These are phyloP conservation scores for Acidiella bohemica DNA, from an alignment of 495 filamentous ascomycete genomes.

Conservation along the genomic window DNA sequence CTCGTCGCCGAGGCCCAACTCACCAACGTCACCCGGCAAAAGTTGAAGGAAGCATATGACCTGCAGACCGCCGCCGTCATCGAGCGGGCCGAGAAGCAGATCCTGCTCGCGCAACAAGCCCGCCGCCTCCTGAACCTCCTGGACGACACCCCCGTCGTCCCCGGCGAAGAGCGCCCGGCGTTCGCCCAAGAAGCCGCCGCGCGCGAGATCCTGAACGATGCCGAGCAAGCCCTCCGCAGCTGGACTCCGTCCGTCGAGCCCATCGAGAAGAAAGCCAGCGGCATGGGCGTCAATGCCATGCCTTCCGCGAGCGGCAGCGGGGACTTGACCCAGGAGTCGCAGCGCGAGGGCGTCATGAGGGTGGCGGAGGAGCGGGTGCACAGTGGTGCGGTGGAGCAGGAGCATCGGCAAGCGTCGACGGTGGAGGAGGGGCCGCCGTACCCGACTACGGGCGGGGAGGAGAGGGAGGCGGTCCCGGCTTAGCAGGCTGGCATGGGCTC, in stretches of 20 bases:
- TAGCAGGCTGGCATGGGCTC: too few species aligned
- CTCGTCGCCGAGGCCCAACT: conserved; percentile 93
- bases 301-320: too few species aligned
- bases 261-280: conserved; percentile 31
- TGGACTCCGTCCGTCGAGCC: conserved; percentile 55
- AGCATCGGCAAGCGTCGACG: too few species aligned
- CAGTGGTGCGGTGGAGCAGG: neutral
- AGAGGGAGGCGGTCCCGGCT: too few species aligned
- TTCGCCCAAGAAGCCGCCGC: conserved; percentile 54
- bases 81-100: conserved; percentile 92
- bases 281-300: conserved; percentile 24
- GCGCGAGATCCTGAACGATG: conserved; percentile 77
- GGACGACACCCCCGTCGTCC: conserved; percentile 84
- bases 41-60: conserved; percentile 86
- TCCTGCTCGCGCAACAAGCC: conserved; percentile 79
- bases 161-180: conserved; percentile 56
- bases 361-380: too few species aligned
- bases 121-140: conserved; percentile 71
- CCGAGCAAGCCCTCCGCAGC: conserved; percentile 68
- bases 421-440: too few species aligned
- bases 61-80: conserved; percentile 75
- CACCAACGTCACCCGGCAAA: conserved; percentile 84
- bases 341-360: too few species aligned
- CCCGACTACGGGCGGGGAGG: too few species aligned
- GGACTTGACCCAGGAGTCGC: too few species aligned